These are phyloP conservation scores for Arthrobotrys sphaeroides DNA, from an alignment of 2,329 filamentous ascomycete species.

Conservation along the genomic window DNA sequence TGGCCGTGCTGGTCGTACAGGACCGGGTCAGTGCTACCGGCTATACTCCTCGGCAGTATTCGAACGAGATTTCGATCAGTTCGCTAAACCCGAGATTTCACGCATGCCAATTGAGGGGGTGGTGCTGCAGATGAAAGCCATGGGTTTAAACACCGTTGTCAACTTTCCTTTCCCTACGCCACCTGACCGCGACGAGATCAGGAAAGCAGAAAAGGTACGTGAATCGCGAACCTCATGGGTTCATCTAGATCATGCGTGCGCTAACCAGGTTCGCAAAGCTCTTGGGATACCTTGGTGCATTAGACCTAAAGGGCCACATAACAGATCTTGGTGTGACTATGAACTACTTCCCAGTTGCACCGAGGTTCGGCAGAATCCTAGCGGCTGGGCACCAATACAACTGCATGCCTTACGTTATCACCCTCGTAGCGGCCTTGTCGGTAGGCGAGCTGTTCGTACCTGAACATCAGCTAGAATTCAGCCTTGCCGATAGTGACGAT, in stretches of 20 bases:
- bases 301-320: slow-evolving; percentile 76
- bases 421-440: slow-evolving; percentile 86
- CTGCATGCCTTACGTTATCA: slow-evolving; percentile 85
- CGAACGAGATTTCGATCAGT: slow-evolving; percentile 85
- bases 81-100: slow-evolving; percentile 86
- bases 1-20: slow-evolving; percentile 93
- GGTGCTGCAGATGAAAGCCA: slow-evolving; percentile 91
- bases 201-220: slow-evolving; percentile 75
- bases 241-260: neutral
- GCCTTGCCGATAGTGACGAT: slow-evolving; percentile 63
- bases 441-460: slow-evolving; percentile 87
- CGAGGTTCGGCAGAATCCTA: slow-evolving; percentile 91
- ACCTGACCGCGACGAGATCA: slow-evolving; percentile 78
- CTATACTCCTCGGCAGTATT: slow-evolving; percentile 95
- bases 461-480: slow-evolving; percentile 77
- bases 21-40: slow-evolving; percentile 93
- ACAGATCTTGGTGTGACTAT: slow-evolving; percentile 82
- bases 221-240: neutral
- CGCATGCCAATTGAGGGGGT: slow-evolving; percentile 92
- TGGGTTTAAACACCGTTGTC: slow-evolving; percentile 87
- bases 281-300: slow-evolving; percentile 82
- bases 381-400: slow-evolving; percentile 83
- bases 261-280: slow-evolving; percentile 63
- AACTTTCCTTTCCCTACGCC: slow-evolving; percentile 97
- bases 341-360: slow-evolving; percentile 87